phyloP scores from a whole-genome alignment of 2,329 filamentous ascomycete genomes.

The Pestalotiopsis sp. region DNA sequence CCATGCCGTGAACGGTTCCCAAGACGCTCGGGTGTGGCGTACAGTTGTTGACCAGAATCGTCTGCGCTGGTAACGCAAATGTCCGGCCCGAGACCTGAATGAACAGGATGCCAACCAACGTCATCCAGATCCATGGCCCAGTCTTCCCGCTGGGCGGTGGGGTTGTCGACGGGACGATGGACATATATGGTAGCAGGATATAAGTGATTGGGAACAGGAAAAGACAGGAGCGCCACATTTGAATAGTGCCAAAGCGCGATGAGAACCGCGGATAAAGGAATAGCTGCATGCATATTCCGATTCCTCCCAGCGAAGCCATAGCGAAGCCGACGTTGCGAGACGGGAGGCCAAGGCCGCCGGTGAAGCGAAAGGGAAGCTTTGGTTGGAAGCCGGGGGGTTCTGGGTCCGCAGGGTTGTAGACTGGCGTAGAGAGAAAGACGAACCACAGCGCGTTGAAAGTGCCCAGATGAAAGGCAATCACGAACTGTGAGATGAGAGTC shows the following conservation, averaged over 20 bases:
- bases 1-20: conserved; percentile 52
- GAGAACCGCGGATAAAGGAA: conserved; percentile 72
- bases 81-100: conserved; percentile 70
- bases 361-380: conserved; percentile 63
- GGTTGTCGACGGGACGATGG: conserved; percentile 59
- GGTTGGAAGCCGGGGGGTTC: conserved; percentile 32
- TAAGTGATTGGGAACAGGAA: conserved; percentile 74
- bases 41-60: conserved; percentile 51
- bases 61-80: conserved; percentile 54
- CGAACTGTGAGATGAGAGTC: conserved; percentile 66
- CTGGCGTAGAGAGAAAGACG: conserved; percentile 74
- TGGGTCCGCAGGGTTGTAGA: conserved; percentile 47
- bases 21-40: conserved; percentile 50
- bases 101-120: conserved; percentile 63
- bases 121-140: conserved; percentile 63
- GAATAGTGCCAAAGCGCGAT: conserved; percentile 66
- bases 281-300: conserved; percentile 76
- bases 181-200: conserved; percentile 69
- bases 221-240: conserved; percentile 69
- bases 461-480: conserved; percentile 73
- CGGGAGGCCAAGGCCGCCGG: conserved; percentile 75
- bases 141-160: conserved; percentile 53
- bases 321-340: conserved; percentile 74
- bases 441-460: conserved; percentile 79
- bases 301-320: conserved; percentile 74